Evolutionary conservation across 2,329 filamentous ascomycete species (phyloP), one percentile per base, ranked within the genome.

Genomic region (Apiospora malaysiana): DNA sequence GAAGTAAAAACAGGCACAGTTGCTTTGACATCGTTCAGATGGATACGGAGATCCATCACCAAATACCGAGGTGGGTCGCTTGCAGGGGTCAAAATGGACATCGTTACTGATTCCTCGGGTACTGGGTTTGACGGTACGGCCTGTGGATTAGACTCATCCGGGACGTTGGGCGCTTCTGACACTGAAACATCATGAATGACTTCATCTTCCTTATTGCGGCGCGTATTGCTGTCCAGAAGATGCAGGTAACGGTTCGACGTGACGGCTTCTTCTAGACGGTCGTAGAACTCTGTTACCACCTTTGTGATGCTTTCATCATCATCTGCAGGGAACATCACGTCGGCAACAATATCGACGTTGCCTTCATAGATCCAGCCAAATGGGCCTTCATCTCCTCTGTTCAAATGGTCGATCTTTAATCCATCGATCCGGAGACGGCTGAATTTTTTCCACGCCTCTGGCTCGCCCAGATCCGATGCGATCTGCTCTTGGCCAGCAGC

Each of bases 331-430:
- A 99, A 93, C 90, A 97, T 95, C 74, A 99, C 91, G 77, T 99
- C 96, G 8, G 96, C 93, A 18, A 98, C 91, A 73, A 99, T 97
- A 79, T 99, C 96, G 51, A 99, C 94, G 73, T 96, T 97, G 45
- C 96, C 96, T 82, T 98, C 94, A 75, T 97, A 93, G 69, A 99
- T 99, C 96, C 96, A 99, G 4, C 94, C 95, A 80, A 99, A 98
- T 0, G 95, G 95, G 0, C 96, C 96, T 73, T 96, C 91, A 23
- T 97, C 94, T 32, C 95, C 95, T 56, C 94, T 90, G 79, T 99
- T 99, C 12, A 99, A 87, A 80, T 99, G 96, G 77, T 98, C 96
- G 70, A 99, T 98, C 79, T 92, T 97, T 12, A 99, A 87, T 0
- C 92, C 94, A 78, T 99, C 96, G 71, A 99, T 97, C 6, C 96